Percentiles rank a stretch among this genome's conserved stretches.
phyloP scores from a whole-genome alignment of 2,329 filamentous ascomycete species.

The Colletotrichum incanum region DNA sequence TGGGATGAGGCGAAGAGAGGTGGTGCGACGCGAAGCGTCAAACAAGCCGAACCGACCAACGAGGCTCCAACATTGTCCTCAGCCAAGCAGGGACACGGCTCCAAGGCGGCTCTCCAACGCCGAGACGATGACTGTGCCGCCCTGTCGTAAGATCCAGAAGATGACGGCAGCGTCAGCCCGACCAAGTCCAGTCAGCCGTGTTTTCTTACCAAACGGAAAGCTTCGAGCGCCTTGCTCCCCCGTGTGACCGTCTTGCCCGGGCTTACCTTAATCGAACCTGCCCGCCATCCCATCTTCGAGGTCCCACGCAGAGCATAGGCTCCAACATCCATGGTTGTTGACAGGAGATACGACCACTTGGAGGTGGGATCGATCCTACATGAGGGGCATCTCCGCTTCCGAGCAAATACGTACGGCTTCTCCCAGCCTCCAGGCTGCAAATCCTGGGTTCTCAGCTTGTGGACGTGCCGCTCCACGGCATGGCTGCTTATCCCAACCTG shows the following conservation, averaged over 20 bases:
- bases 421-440: slow-evolving; percentile 11
- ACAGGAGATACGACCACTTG: neutral
- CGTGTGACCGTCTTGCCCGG: slow-evolving; percentile 26
- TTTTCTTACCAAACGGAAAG: neutral
- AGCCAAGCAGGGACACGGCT: slow-evolving; percentile 4
- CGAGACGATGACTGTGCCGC: slow-evolving; percentile 33
- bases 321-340: slow-evolving; percentile 1
- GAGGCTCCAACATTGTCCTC: neutral
- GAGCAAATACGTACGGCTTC: slow-evolving; percentile 12
- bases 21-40: neutral
- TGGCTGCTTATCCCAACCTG: neutral
- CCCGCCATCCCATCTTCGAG: slow-evolving; percentile 30
- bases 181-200: neutral
- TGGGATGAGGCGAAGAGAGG: neutral
- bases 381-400: neutral
- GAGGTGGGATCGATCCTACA: slow-evolving; percentile 13
- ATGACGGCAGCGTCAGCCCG: slow-evolving; percentile 18
- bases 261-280: slow-evolving; percentile 32
- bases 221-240: neutral
- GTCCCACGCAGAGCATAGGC: neutral
- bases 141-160: neutral
- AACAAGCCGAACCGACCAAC: neutral
- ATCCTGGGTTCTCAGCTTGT: neutral
- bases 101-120: slow-evolving; percentile 4
- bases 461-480: neutral